Base-by-base conservation (phyloP, 2,329 filamentous ascomycete genomes). In the Pseudomassariella vexata region DNA sequence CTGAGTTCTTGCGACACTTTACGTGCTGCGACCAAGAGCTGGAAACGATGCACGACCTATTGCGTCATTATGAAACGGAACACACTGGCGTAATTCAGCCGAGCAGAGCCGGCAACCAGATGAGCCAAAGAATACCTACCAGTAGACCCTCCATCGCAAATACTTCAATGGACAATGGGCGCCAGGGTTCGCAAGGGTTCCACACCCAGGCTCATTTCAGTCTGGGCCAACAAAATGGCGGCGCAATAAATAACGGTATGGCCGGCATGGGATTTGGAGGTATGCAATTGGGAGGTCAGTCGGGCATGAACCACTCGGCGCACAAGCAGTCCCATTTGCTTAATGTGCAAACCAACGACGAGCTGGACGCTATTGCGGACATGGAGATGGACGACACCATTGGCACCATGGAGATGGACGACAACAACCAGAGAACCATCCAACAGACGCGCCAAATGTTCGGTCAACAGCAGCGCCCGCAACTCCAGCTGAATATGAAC, bases 1-100 rank as follows among this genome's bases (percentile, higher is more conserved):
- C 90, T 40, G 92, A 90, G 53, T 98, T 95, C 59, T 94, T 96
- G 86, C 83, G 83, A 60, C 89, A 96, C 63, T 96, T 96, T 62
- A 83, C 83, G 32, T 98, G 92, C 65, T 98, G 92, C 62, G 88
- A 88, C 50, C 76, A 86, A 49, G 90, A 82, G 19, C 73, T 95
- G 45, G 84, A 89, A 16, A 94, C 89, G 30, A 75, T 98, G 46
- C 92, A 98, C 63, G 92, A 96, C 54, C 71, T 98, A 28, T 69
- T 98, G 28, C 88, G 95, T 55, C 92, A 98, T 59, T 98, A 95
- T 55, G 92, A 98, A 61, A 90, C 95, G 62, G 78, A 83, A 34
- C 92, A 98, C 59, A 90, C 88, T 11, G 79, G 85, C 42, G 65
- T 65, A 41, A 60, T 64, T 10, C 53, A 53, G 29, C 38, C 42